Conservation (phyloP, 495 filamentous ascomycete genomes). For the Neurospora sp. region DNA sequence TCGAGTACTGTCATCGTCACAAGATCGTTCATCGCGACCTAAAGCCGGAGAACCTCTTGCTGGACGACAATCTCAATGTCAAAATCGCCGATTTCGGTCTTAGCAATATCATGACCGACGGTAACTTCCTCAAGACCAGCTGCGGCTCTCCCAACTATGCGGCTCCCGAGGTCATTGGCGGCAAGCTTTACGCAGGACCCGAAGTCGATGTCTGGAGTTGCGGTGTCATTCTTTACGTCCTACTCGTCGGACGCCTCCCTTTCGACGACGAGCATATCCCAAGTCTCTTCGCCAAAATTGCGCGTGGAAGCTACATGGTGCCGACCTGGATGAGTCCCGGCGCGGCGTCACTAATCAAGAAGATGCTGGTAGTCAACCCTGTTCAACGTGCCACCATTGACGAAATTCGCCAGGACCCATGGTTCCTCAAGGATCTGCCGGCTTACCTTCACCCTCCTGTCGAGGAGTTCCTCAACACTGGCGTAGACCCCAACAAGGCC, state of each 20-base stretch:
- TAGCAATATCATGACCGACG: conserved; percentile 99
- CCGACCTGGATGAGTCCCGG: conserved; percentile 80
- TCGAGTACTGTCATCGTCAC: conserved; percentile 97
- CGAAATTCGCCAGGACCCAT: conserved; percentile 88
- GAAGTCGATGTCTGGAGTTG: conserved; percentile 99
- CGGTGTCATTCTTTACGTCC: conserved; percentile 93
- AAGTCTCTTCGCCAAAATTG: conserved; percentile 35
- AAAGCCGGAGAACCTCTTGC: conserved; percentile 92
- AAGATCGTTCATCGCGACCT: conserved; percentile 97
- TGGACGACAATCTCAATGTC: conserved; percentile 90
- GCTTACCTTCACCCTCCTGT: conserved; percentile 80
- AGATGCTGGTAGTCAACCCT: conserved; percentile 92
- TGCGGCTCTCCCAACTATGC: conserved; percentile 98
- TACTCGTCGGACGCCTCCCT: conserved; percentile 81
- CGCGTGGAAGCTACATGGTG: conserved; percentile 68
- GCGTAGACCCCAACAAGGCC: conserved; percentile 81
- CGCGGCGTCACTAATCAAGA: conserved; percentile 74
- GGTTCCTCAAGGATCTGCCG: conserved; percentile 82
- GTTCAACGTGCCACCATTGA: conserved; percentile 86
- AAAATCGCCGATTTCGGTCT: conserved; percentile 98
- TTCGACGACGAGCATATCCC: conserved; percentile 88
- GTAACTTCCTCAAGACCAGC: conserved; percentile 97
- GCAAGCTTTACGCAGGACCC: conserved; percentile 93
- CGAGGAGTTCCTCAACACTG: conserved; percentile 86
- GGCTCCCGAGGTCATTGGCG: conserved; percentile 93